phyloP scores from a whole-genome alignment of 164 flowering plant genomes.

The Magnolia kwangsiensis region DNA sequence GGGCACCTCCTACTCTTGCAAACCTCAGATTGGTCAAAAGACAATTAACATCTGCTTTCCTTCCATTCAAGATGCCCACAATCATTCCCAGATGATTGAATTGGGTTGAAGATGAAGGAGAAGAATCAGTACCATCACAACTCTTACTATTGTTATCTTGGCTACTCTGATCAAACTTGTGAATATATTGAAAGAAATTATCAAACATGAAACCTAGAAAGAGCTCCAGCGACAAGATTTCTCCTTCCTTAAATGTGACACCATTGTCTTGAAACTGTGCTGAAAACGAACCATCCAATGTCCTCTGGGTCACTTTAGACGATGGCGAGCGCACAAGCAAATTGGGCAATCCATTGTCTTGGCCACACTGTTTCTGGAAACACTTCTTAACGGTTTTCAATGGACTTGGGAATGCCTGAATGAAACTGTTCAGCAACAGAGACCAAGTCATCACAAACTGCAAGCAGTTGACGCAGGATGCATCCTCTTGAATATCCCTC shows the following conservation, averaged over 20 bases:
- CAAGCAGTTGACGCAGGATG: slow-evolving; percentile 62
- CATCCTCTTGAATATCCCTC: slow-evolving; percentile 32
- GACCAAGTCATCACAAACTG: slow-evolving; percentile 72
- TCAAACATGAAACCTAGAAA: slow-evolving; percentile 56
- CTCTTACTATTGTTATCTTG: slow-evolving; percentile 20
- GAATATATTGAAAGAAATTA: slow-evolving; percentile 50
- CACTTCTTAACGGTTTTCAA: slow-evolving; percentile 53
- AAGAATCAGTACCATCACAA: slow-evolving; percentile 10
- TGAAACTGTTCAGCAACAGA: slow-evolving; percentile 45
- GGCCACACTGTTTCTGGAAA: slow-evolving; percentile 37
- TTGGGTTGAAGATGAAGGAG: slow-evolving; percentile 19
- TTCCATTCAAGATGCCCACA: slow-evolving; percentile 45
- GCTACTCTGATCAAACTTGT: slow-evolving; percentile 43
- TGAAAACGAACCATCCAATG: slow-evolving; percentile 17
- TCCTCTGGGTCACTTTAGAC: slow-evolving; percentile 23
- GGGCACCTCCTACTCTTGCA: slow-evolving; percentile 86
- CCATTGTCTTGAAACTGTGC: slow-evolving; percentile 17
- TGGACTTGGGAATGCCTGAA: slow-evolving; percentile 56
- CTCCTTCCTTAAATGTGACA: slow-evolving; percentile 35
- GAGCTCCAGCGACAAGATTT: slow-evolving; percentile 43
- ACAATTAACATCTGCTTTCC: slow-evolving; percentile 56
- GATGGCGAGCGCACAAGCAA: not conserved
- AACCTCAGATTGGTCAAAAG: slow-evolving; percentile 70
- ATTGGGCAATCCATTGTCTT: slow-evolving; percentile 18
- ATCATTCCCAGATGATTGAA: slow-evolving; percentile 49